A percentile compares a stretch with the other conserved stretches of the same genome.
Conservation (phyloP, 2,329 filamentous ascomycete genomes). For the Colletotrichum aenigma region DNA sequence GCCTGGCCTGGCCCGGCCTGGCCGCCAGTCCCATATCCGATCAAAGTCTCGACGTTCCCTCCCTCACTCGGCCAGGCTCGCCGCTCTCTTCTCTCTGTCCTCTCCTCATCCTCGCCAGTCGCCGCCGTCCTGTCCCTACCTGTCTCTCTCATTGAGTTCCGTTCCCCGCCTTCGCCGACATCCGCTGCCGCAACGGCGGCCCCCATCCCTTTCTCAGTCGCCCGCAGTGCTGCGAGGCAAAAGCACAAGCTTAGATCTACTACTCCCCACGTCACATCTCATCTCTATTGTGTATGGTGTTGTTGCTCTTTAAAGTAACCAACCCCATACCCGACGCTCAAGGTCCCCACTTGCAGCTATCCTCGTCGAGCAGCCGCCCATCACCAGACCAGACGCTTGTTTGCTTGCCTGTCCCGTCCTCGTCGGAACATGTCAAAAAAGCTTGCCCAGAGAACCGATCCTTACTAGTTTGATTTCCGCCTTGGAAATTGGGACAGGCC, state of each 20-base stretch:
- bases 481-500: background rate
- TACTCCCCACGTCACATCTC: slow-evolving; percentile 16
- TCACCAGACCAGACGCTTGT: background rate
- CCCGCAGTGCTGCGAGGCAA: background rate
- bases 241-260: background rate
- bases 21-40: slow-evolving; percentile 16
- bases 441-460: slow-evolving; percentile 6
- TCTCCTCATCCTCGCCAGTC: slow-evolving; percentile 2
- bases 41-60: slow-evolving; percentile 19
- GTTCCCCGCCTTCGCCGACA: slow-evolving; percentile 15
- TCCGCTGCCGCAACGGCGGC: slow-evolving; percentile 6
- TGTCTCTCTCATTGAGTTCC: background rate
- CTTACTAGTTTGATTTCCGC: slow-evolving; percentile 9
- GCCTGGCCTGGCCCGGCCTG: slow-evolving; percentile 9
- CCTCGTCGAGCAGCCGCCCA: background rate
- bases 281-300: background rate
- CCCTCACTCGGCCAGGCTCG: slow-evolving; percentile 10
- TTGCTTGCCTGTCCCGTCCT: slow-evolving; percentile 5
- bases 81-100: slow-evolving; percentile 12
- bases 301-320: slow-evolving; percentile 18
- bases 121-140: background rate
- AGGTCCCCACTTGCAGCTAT: slow-evolving; percentile 13
- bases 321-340: slow-evolving; percentile 15
- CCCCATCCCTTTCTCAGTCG: background rate
- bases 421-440: slow-evolving; percentile 13